phyloP scores from a whole-genome alignment of 371 early-diverging fungal genomes.

The Saksenaea oblongispora region DNA sequence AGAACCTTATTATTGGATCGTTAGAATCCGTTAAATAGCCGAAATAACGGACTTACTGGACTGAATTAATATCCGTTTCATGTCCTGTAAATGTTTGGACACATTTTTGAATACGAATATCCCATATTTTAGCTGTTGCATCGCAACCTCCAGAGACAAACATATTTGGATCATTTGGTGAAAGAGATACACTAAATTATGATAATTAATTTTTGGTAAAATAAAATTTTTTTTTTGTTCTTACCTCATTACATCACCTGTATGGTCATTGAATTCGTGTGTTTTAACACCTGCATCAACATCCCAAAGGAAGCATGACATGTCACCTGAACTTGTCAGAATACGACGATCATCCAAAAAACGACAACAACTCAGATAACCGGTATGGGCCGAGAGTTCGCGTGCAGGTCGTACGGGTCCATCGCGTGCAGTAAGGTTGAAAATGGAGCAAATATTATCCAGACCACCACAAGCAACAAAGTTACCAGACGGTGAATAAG shows the following conservation, averaged over 20 bases:
- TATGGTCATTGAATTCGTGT: constrained; percentile 93
- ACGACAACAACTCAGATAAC: constrained; percentile 96
- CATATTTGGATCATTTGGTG: constrained; percentile 84
- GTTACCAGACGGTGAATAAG: constrained; percentile 95
- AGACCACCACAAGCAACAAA: constrained; percentile 98
- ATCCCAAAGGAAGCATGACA: constrained; percentile 98
- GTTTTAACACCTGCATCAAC: constrained; percentile 95
- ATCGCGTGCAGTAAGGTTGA: constrained; percentile 90
- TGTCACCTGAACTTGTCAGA: constrained; percentile 93
- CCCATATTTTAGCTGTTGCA: constrained; percentile 98
- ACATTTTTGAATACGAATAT: constrained; percentile 91
- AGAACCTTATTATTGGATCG: constrained; percentile 59
- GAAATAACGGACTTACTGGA: constrained; percentile 58
- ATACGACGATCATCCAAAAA: constrained; percentile 95
- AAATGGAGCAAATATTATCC: constrained; percentile 96
- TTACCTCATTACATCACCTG: constrained; percentile 95
- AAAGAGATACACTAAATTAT: constrained; percentile 38
- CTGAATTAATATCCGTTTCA: constrained; percentile 97
- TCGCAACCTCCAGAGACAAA: constrained; percentile 98
- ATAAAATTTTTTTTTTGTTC: background rate
- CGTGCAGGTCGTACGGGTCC: constrained; percentile 92
- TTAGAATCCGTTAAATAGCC: background rate
- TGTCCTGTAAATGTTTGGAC: constrained; percentile 97
- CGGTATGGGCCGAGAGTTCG: constrained; percentile 93
- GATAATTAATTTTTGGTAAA: no score